A percentile compares a stretch with the other conserved stretches of the same genome.
Conservation (phyloP, 306 rosid species). For the Prunus davidiana region DNA sequence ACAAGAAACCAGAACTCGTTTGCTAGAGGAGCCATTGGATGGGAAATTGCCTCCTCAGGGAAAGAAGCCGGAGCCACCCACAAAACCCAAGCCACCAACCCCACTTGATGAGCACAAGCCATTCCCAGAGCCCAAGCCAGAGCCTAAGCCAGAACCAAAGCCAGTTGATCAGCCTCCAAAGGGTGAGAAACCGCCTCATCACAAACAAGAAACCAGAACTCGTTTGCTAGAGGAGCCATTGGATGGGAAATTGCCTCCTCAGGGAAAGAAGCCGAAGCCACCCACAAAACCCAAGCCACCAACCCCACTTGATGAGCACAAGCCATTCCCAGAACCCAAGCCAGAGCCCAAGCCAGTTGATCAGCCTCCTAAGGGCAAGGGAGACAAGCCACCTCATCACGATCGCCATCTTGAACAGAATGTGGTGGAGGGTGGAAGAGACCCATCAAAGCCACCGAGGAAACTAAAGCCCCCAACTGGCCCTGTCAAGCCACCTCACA, state of each 20-base stretch:
- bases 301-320: neutral
- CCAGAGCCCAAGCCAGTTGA: neutral
- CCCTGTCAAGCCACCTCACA: neutral
- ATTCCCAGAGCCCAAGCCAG: too few species aligned
- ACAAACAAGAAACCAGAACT: neutral
- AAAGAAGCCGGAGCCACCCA: too few species aligned
- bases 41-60: too few species aligned
- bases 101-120: too few species aligned
- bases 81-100: too few species aligned
- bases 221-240: neutral
- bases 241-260: neutral
- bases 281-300: conserved; percentile 13
- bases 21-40: too few species aligned
- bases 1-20: too few species aligned
- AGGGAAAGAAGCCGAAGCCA: conserved; percentile 8
- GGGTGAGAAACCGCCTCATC: neutral
- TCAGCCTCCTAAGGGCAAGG: conserved; percentile 2
- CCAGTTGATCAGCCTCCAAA: too few species aligned
- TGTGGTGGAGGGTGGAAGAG: neutral
- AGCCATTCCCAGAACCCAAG: neutral
- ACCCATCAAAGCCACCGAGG: neutral
- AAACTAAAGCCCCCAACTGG: conserved; percentile 4
- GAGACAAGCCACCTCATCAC: conserved; percentile 3
- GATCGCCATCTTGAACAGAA: neutral
- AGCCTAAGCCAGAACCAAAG: too few species aligned